These are phyloP conservation scores for Westerdykella sp. DNA, from an alignment of 2,329 filamentous ascomycete species.

Conservation along the genomic window DNA sequence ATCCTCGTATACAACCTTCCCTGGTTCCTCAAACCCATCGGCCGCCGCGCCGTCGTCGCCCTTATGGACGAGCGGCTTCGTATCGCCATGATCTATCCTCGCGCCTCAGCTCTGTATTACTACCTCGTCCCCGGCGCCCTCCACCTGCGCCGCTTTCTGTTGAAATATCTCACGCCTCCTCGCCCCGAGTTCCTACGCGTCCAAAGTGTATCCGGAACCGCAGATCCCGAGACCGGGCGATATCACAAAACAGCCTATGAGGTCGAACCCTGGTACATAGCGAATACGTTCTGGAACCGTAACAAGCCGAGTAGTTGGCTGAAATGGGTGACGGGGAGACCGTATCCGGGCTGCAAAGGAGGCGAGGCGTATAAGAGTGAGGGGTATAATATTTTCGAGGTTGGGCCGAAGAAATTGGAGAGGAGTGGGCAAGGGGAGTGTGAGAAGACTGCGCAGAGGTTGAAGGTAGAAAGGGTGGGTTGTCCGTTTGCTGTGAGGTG, in stretches of 20 bases:
- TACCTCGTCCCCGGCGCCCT: constrained; percentile 46
- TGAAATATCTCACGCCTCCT: constrained; percentile 57
- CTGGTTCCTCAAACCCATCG: constrained; percentile 40
- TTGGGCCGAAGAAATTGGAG: constrained; percentile 55
- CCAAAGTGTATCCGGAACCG: constrained; percentile 38
- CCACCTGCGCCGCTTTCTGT: constrained; percentile 47
- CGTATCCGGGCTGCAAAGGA: constrained; percentile 54
- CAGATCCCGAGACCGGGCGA: constrained; percentile 42
- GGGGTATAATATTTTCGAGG: constrained; percentile 52
- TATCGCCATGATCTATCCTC: constrained; percentile 51
- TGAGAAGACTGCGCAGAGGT: constrained; percentile 15
- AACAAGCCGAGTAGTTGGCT: constrained; percentile 14
- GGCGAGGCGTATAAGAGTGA: constrained; percentile 44
- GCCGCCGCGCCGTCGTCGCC: constrained; percentile 48
- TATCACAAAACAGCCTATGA: constrained; percentile 16
- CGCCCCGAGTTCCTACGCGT: constrained; percentile 36
- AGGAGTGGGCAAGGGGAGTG: constrained; percentile 39
- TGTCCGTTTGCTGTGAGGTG: constrained; percentile 24
- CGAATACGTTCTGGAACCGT: constrained; percentile 14
- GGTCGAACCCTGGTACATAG: constrained; percentile 29
- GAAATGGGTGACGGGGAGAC: constrained; percentile 52
- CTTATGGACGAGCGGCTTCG: constrained; percentile 61
- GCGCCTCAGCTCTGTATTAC: constrained; percentile 31
- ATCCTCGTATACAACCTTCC: constrained; percentile 56
- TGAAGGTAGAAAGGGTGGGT: constrained; percentile 21